Base-by-base conservation (phyloP, 371 early-diverging fungal genomes). In the Syncephalastrum monosporum region DNA sequence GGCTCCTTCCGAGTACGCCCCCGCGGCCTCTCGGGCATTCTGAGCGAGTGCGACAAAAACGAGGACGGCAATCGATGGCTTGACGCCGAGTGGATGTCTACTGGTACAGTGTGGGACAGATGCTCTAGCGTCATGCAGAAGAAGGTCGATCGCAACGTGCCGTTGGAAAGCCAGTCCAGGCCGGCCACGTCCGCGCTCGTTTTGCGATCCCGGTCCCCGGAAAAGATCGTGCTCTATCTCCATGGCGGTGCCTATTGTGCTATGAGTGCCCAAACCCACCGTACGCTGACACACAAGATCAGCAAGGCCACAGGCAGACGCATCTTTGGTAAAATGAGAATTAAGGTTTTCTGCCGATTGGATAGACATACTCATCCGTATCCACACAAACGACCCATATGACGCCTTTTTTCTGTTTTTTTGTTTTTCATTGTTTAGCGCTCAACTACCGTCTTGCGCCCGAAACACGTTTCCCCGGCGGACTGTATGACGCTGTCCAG, bases 401-500 rank as follows among this genome's bases (percentile, higher is more conserved):
- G 6, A 33, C 38, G 12, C 8, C 6, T 29, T 29, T 29, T 1
- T 29, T 7, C 7, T 29, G 3, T 15, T 19, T 17, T 0, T 19
- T 17, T 42, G 14, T 42, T 42, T 53, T 42, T 16, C 21, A 17
- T 3, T 60, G 63, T 42, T 52, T 63, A 71, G 76, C 82, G 12
- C 64, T 87, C 48, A 83, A 89, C 51, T 93, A 92, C 70, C 78
- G 92, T 7, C 72, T 91, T 25, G 87, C 91, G 0, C 94, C 95
- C 5, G 89, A 91, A 44, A 58, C 77, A 27, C 80, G 82, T 12
- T 94, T 93, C 61, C 96, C 96, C 3, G 77, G 82, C 33, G 89
- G 85, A 29, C 65, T 96, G 10, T 84, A 87, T 47, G 95, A 95
- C 72, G 87, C 82, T 29, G 79, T 89, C 6, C 74, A 84, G 42